Evolutionary conservation across 495 filamentous ascomycete genomes (phyloP).

Genomic region (Sordaria brevicollis): DNA sequence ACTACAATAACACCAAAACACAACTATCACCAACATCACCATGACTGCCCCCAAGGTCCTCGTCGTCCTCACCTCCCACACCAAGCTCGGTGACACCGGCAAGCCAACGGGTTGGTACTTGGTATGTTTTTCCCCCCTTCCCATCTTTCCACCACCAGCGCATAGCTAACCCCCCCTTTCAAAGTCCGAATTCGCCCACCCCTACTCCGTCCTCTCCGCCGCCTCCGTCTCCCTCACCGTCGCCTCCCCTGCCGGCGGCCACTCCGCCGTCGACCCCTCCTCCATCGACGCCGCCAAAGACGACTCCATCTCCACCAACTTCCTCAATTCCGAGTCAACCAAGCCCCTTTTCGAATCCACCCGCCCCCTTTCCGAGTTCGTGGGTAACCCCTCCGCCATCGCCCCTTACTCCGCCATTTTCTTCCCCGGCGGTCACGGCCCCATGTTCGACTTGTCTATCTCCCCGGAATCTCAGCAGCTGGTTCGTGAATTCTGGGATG

Average conservation of each 20-base stretch:
- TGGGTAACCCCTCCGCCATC: conserved; percentile 47
- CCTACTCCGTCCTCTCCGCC: conserved; percentile 45
- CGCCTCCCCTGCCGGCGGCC: conserved; percentile 59
- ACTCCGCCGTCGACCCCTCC: conserved; percentile 53
- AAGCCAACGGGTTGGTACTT: conserved; percentile 59
- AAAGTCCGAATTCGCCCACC: conserved; percentile 63
- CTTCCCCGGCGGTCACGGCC: conserved; percentile 71
- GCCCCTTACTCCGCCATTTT: conserved; percentile 46
- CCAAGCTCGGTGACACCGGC: conserved; percentile 39
- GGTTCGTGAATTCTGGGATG: conserved; percentile 48
- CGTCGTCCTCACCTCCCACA: conserved; percentile 56
- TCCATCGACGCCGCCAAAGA: conserved; percentile 52
- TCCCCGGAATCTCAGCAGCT: conserved; percentile 43
- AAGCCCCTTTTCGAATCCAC: conserved; percentile 54
- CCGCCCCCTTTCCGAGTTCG: conserved; percentile 36
- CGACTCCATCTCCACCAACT: conserved; percentile 41
- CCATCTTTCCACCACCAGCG: neutral
- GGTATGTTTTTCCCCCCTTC: conserved; percentile 20
- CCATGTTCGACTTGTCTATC: conserved; percentile 59
- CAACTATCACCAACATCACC: no score
- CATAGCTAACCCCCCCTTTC: neutral
- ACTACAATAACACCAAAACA: conserved; percentile 11
- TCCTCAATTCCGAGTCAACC: conserved; percentile 36
- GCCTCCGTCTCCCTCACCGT: conserved; percentile 46
- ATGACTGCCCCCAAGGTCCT: conserved; percentile 49